phyloP scores from a whole-genome alignment of 1,284 basidiomycete species.

The Irpex sp. region DNA sequence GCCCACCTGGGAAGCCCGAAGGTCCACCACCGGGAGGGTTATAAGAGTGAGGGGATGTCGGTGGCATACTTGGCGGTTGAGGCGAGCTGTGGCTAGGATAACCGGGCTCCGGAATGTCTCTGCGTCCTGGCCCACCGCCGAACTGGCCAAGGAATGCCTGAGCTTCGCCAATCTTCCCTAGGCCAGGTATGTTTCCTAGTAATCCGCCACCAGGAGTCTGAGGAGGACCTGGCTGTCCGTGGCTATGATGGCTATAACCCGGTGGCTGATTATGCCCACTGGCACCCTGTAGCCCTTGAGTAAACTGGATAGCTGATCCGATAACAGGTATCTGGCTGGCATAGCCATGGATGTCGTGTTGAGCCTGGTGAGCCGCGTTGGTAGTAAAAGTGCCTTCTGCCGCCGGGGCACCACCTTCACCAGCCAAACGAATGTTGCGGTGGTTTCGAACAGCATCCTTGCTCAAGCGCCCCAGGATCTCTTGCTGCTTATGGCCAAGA shows the following conservation, averaged over 20 bases:
- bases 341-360: constrained; percentile 44
- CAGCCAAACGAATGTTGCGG: constrained; percentile 62
- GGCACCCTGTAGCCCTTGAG: constrained; percentile 25
- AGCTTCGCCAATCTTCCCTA: constrained; percentile 7
- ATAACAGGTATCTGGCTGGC: constrained; percentile 48
- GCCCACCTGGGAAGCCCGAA: not conserved
- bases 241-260: constrained; percentile 3
- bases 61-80: not conserved
- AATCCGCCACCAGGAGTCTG: constrained; percentile 7
- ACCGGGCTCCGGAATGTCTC: not conserved
- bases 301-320: constrained; percentile 38
- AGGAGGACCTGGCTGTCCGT: constrained; percentile 6
- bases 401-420: constrained; percentile 46
- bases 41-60: not conserved
- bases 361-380: constrained; percentile 43
- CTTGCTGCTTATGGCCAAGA: constrained; percentile 49
- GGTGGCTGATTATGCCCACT: constrained; percentile 12
- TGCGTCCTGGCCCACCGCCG: not conserved
- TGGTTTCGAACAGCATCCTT: constrained; percentile 71
- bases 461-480: constrained; percentile 57
- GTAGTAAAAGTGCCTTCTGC: constrained; percentile 45
- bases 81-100: not conserved
- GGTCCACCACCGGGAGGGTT: not conserved
- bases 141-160: constrained; percentile 10
- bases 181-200: constrained; percentile 6